Percentiles rank a stretch among this genome's conserved stretches.
These are phyloP conservation scores for Aureobasidium sp. DNA, from an alignment of 2,329 filamentous ascomycete genomes.

Conservation along the genomic window DNA sequence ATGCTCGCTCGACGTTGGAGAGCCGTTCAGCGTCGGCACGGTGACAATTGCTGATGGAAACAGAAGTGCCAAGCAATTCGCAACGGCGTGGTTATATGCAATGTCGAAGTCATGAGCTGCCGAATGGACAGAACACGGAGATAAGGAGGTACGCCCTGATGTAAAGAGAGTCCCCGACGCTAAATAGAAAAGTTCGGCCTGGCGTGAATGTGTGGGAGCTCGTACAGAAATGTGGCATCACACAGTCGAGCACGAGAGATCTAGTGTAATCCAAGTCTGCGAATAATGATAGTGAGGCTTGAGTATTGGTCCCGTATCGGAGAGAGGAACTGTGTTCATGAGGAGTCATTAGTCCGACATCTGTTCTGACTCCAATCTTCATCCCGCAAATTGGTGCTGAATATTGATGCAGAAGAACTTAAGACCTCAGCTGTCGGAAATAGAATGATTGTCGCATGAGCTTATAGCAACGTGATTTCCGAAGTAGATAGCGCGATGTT, in stretches of 20 bases:
- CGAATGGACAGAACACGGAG: background rate
- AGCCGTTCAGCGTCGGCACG: background rate
- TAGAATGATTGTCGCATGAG: background rate
- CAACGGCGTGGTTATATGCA: background rate
- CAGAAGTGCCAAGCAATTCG: background rate
- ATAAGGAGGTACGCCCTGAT: background rate
- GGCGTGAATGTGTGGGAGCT: background rate
- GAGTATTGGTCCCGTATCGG: background rate
- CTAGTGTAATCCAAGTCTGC: background rate
- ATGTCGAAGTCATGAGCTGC: background rate
- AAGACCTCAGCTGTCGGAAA: background rate
- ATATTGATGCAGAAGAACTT: background rate
- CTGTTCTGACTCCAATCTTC: constrained; percentile 21
- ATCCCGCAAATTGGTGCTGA: constrained; percentile 14
- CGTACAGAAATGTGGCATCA: background rate
- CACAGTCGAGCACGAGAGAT: background rate
- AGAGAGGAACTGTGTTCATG: background rate
- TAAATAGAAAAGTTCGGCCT: background rate
- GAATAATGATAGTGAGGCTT: background rate
- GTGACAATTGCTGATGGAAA: background rate
- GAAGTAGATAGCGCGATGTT: background rate
- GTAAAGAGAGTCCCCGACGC: background rate
- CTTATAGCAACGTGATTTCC: no score
- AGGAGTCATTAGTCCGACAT: constrained; percentile 37
- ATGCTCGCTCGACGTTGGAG: background rate